Evolutionary conservation across 768 basidiomycete species (phyloP), one percentile per base, ranked within the genome.

Genomic region (Trametes punicea): DNA sequence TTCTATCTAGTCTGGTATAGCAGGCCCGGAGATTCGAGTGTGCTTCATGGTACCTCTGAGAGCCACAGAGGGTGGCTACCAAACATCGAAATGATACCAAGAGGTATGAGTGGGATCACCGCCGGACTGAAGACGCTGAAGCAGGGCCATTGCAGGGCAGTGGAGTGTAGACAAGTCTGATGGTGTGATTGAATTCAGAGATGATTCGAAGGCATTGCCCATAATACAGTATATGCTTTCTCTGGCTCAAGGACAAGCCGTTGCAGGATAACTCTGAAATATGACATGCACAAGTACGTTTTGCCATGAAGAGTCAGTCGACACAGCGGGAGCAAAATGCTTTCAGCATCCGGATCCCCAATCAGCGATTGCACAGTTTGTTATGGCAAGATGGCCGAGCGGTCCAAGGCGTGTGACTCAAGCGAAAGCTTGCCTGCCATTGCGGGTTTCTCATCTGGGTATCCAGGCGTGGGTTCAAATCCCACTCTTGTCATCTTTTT

Each of bases 351-450:
- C 2, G 13, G 7, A 13, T 8, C 13, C 31, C 13, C 13, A 13
- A 8, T 13, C 8, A 31, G 31, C 8, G 13, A 8, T 13, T 8
- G 31, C 7, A 31, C 7, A 36, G 15, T n/a, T n/a, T n/a, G n/a
- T n/a, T n/a, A 36, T 27, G 76, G 76, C 76, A 78, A 78, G 75
- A 79, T 80, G 79, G 78, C 79, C 79, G 78, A 80, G 79, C 75
- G 79, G 78, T 80, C 78, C 72, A 80, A 77, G 79, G 78, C 78
- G 78, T 80, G 78, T 79, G 78, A 80, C 78, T 80, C 78, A 79
- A 78, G 78, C 75, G 69, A 71, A 65, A 66, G 67, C 65, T 68
- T 67, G 58, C 67, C 65, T 64, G 65, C 59, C 34, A 27, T 16
- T 33, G 57, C 48, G 60, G 62, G 63, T 61, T 66, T 67, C 65